Evolutionary conservation across 345 rosid genomes (phyloP), one percentile per base, ranked within the genome.

Genomic region (Gossypium longicalyx): DNA sequence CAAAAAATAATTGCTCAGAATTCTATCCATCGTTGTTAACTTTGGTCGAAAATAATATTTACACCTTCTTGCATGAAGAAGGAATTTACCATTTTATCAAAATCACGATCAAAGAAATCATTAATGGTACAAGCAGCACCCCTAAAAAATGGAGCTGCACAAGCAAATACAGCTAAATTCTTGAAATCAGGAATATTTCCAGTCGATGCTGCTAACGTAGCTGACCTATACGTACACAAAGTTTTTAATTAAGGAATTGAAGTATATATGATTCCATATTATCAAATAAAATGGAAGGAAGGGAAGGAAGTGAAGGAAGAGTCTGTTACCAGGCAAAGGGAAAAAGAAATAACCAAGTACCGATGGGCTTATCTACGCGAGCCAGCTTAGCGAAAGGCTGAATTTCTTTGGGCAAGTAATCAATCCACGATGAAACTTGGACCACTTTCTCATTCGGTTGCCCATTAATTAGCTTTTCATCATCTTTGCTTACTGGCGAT

Each of bases 351-450:
- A 69, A 49, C 72, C 59, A 69, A 16, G 59, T 69, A 3, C 59
- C 72, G 15, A 51, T 69, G 44, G 72, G 23, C 45, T 69, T 69
- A 8, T 69, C 72, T 16, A 69, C 22, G 3, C 97, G 87, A 80
- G 97, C 95, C 61, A 94, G 95, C 74, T 76, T 87, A 38, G 97
- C 98, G 63, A 88, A 94, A 79, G 92, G 88, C 79, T 86, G 58
- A 27, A 52, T 27, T 49, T 17, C 16, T 49, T 17, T 9, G 45
- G 72, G 72, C 9, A 69, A 51, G 72, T 49, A 27, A 49, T 69
- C 72, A 51, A 49, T 17, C 23, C 59, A 69, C 9, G 72, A 69
- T 3, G 72, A 69, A 69, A 49, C 9, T 41, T 51, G 4, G 3
- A 48, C 43, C 8, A 7, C 58, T 16, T 25, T 51, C 72, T 68